phyloP scores from a whole-genome alignment of 1,139 yeast species.

The Saccharomyces hybrid region DNA sequence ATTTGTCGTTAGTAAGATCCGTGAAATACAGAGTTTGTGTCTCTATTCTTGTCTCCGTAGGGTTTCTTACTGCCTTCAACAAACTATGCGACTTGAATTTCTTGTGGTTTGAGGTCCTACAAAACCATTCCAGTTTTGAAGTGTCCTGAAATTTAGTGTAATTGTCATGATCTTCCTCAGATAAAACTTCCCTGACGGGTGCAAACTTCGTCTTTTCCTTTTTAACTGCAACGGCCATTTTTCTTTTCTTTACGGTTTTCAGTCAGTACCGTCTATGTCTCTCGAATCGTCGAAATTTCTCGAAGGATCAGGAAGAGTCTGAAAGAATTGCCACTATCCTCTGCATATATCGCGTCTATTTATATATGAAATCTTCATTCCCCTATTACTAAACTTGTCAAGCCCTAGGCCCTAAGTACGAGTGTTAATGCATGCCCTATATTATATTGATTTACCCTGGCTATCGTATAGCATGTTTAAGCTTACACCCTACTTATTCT shows the following conservation, averaged over 20 bases:
- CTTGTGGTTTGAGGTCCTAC: slow-evolving; percentile 6
- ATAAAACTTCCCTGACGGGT: slow-evolving; percentile 9
- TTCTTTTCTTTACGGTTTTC: neutral
- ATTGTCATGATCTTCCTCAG: slow-evolving; percentile 5
- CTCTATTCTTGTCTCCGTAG: slow-evolving; percentile 58
- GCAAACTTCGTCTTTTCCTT: slow-evolving; percentile 12
- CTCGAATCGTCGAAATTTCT: neutral
- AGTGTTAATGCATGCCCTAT: no score
- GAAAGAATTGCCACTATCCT: neutral
- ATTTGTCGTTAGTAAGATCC: slow-evolving; percentile 45
- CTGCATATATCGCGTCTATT: neutral
- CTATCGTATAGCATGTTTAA: neutral
- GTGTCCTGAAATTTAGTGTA: slow-evolving; percentile 9
- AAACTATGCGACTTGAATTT: slow-evolving; percentile 6
- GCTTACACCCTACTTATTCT: neutral
- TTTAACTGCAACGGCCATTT: slow-evolving; percentile 4
- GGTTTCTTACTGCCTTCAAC: slow-evolving; percentile 10
- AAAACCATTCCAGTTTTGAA: slow-evolving; percentile 11
- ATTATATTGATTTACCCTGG: no score
- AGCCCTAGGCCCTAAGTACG: neutral
- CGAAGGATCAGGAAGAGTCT: neutral
- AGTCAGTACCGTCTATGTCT: neutral
- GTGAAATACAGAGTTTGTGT: slow-evolving; percentile 79
- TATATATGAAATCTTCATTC: neutral
- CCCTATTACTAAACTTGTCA: neutral